phyloP scores from a whole-genome alignment of 192 early-diverging fungal genomes.

The Powellomyces hirtus region DNA sequence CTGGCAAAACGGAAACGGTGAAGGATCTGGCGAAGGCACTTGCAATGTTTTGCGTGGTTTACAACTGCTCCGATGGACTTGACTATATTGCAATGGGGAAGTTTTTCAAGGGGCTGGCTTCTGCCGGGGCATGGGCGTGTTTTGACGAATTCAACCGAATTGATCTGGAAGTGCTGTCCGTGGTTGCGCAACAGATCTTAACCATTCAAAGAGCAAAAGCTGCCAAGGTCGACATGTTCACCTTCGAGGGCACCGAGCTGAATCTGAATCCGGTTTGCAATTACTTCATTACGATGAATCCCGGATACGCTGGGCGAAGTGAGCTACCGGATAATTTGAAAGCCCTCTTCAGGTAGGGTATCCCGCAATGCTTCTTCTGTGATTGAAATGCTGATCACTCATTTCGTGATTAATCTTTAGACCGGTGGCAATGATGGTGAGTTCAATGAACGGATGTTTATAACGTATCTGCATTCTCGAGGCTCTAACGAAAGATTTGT shows the following conservation, averaged over 20 bases:
- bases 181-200: slow-evolving; percentile 63
- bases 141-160: slow-evolving; percentile 66
- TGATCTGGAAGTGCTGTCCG: slow-evolving; percentile 61
- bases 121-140: slow-evolving; percentile 64
- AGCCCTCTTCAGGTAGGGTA: slow-evolving; percentile 48
- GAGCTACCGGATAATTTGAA: slow-evolving; percentile 66
- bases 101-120: slow-evolving; percentile 62
- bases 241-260: slow-evolving; percentile 60
- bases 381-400: background rate
- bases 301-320: slow-evolving; percentile 59
- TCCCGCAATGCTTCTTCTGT: too few species aligned
- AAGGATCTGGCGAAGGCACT: slow-evolving; percentile 66
- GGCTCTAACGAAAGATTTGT: background rate
- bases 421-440: slow-evolving; percentile 56
- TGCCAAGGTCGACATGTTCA: slow-evolving; percentile 52
- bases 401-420: slow-evolving; percentile 16
- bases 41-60: slow-evolving; percentile 67
- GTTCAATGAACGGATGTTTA: background rate
- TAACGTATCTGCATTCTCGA: background rate
- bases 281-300: slow-evolving; percentile 67
- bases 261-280: slow-evolving; percentile 53
- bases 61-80: slow-evolving; percentile 64
- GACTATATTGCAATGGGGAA: slow-evolving; percentile 68
- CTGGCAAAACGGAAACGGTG: slow-evolving; percentile 60
- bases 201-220: slow-evolving; percentile 63